Conservation (phyloP, 2,329 filamentous ascomycete species). For the Fusarium incarnatum region DNA sequence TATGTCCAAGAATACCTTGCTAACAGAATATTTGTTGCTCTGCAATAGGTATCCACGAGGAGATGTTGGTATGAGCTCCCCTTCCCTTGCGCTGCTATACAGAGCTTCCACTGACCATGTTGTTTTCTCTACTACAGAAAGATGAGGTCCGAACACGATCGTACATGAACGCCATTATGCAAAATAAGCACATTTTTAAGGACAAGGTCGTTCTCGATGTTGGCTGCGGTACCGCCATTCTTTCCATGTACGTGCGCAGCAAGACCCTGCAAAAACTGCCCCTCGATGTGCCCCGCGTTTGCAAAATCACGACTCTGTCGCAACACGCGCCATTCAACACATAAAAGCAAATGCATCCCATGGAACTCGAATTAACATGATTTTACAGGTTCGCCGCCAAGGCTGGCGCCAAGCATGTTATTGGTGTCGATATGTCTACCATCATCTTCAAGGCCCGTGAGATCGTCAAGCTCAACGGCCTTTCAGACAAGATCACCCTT, state of each 20-base stretch:
- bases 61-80: conserved; percentile 85
- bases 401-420: conserved; percentile 97
- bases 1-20: conserved; percentile 10
- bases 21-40: conserved; percentile 49
- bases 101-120: conserved; percentile 37
- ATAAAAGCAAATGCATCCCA: not conserved
- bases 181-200: conserved; percentile 95
- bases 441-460: conserved; percentile 98
- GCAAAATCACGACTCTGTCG: not conserved
- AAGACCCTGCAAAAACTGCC: conserved; percentile 15
- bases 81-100: conserved; percentile 24
- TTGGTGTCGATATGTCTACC: conserved; percentile 99
- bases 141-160: conserved; percentile 97
- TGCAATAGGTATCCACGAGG: conserved; percentile 87
- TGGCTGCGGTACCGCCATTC: conserved; percentile 95
- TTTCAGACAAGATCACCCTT: conserved; percentile 95
- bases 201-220: conserved; percentile 90
- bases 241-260: conserved; percentile 83
- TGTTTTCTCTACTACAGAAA: conserved; percentile 70
- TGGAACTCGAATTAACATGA: conserved; percentile 19
- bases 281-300: conserved; percentile 35
- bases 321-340: conserved; percentile 4
- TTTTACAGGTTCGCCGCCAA: conserved; percentile 88
- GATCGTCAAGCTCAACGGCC: conserved; percentile 91
- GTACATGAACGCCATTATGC: conserved; percentile 97